A percentile compares a stretch with the other conserved stretches of the same genome.
These are phyloP conservation scores for Hypoxylon fragiforme DNA, from an alignment of 495 filamentous ascomycete species.

Conservation along the genomic window DNA sequence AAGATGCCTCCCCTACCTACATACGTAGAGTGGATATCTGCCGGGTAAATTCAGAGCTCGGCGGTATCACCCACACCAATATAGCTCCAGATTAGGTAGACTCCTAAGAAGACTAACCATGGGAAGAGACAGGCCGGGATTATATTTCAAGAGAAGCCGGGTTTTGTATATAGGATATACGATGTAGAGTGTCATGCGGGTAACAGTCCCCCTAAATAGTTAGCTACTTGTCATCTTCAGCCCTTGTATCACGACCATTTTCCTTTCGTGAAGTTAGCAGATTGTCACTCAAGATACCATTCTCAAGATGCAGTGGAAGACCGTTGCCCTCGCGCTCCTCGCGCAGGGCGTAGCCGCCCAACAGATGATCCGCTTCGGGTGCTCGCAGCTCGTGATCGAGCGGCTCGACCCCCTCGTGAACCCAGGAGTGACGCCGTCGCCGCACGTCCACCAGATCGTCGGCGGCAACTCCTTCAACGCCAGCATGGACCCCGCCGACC, in stretches of 20 bases:
- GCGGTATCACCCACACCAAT: slow-evolving; percentile 8
- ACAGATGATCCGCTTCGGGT: slow-evolving; percentile 44
- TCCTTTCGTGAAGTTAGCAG: not conserved
- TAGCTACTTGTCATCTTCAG: slow-evolving; percentile 1
- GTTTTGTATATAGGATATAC: slow-evolving; percentile 26
- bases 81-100: slow-evolving; percentile 10
- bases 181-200: not conserved
- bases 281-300: slow-evolving; percentile 8
- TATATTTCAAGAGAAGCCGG: not conserved
- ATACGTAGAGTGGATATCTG: slow-evolving; percentile 4
- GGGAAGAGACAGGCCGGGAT: slow-evolving; percentile 7
- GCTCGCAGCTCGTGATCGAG: slow-evolving; percentile 51
- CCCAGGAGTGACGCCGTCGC: slow-evolving; percentile 53
- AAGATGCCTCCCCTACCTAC: too few species aligned
- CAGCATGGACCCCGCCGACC: slow-evolving; percentile 34
- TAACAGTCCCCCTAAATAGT: too few species aligned
- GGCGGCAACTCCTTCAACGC: slow-evolving; percentile 46
- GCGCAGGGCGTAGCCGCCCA: slow-evolving; percentile 39
- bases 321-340: slow-evolving; percentile 40
- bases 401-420: slow-evolving; percentile 68
- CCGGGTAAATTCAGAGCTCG: slow-evolving; percentile 29
- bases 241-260: not conserved
- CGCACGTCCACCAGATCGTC: slow-evolving; percentile 48
- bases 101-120: not conserved
- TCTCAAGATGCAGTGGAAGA: slow-evolving; percentile 44